A percentile compares a stretch with the other conserved stretches of the same genome.
phyloP scores from a whole-genome alignment of 2,329 filamentous ascomycete genomes.

The Trichophyton schoenleinii region DNA sequence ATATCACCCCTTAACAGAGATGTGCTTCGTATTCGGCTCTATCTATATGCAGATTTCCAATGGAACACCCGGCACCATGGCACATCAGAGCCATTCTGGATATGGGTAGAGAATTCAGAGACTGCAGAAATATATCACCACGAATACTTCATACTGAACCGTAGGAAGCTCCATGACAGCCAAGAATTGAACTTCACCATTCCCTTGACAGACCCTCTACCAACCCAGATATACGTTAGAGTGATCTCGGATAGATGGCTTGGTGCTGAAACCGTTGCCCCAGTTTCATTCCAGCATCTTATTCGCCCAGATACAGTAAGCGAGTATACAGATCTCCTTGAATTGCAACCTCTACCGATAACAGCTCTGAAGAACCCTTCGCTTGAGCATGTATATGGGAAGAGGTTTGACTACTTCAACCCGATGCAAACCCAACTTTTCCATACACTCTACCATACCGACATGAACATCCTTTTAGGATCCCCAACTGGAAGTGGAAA shows the following conservation, averaged over 20 bases:
- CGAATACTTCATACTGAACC: constrained; percentile 86
- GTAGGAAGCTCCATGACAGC: constrained; percentile 84
- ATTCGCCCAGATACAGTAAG: constrained; percentile 96
- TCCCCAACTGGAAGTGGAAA: constrained; percentile 96
- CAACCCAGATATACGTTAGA: constrained; percentile 89
- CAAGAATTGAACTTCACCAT: constrained; percentile 98
- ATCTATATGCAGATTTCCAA: constrained; percentile 72
- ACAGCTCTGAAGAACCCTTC: constrained; percentile 74
- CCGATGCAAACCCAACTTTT: constrained; percentile 99
- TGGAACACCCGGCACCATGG: constrained; percentile 95
- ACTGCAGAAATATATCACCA: constrained; percentile 96
- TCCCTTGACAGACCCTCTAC: constrained; percentile 80
- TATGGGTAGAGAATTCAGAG: constrained; percentile 98
- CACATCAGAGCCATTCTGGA: constrained; percentile 90
- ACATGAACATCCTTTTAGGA: constrained; percentile 82
- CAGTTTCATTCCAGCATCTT: constrained; percentile 93
- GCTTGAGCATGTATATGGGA: constrained; percentile 74
- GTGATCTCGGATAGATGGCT: constrained; percentile 93
- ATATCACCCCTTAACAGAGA: constrained; percentile 93
- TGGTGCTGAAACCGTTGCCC: constrained; percentile 86
- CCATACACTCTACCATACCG: constrained; percentile 85
- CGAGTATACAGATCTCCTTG: constrained; percentile 85
- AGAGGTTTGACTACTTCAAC: constrained; percentile 93
- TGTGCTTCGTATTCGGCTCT: constrained; percentile 80
- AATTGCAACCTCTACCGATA: constrained; percentile 80